Conservation (phyloP, 1,284 basidiomycete genomes). For the Malassezia sympodialis region DNA sequence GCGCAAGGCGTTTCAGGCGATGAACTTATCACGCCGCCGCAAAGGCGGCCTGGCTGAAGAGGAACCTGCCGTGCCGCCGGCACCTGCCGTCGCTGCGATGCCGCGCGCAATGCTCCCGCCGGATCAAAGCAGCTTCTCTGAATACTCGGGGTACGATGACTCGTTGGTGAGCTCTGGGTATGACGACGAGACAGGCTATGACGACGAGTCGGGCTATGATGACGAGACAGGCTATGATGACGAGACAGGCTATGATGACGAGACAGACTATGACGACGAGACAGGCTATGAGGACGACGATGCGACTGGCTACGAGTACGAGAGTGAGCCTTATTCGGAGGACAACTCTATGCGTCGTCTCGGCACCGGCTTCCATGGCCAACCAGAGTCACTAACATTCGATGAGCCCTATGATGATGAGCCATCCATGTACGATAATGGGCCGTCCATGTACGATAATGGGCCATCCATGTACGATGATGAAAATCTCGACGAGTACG, state of each 20-base stretch:
- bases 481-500: not conserved
- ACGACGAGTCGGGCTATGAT: too few species aligned
- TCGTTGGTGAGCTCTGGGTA: not conserved
- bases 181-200: not conserved
- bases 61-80: not conserved
- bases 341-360: conserved; percentile 1
- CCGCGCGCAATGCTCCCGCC: not conserved
- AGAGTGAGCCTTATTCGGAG: not conserved
- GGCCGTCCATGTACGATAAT: not conserved
- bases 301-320: not conserved
- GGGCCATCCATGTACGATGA: conserved; percentile 4
- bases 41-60: not conserved
- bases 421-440: not conserved
- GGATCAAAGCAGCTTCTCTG: not conserved
- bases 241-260: not conserved
- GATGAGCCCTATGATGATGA: not conserved
- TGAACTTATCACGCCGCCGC: conserved; percentile 2
- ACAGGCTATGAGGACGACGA: not conserved
- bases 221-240: not conserved
- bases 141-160: not conserved
- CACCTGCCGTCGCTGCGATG: not conserved
- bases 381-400: not conserved
- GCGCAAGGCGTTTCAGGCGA: conserved; percentile 16
- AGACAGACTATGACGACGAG: too few species aligned
- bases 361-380: not conserved